Base-by-base conservation (phyloP, 2,329 filamentous ascomycete species). In the Aspergillus brasiliensis region DNA sequence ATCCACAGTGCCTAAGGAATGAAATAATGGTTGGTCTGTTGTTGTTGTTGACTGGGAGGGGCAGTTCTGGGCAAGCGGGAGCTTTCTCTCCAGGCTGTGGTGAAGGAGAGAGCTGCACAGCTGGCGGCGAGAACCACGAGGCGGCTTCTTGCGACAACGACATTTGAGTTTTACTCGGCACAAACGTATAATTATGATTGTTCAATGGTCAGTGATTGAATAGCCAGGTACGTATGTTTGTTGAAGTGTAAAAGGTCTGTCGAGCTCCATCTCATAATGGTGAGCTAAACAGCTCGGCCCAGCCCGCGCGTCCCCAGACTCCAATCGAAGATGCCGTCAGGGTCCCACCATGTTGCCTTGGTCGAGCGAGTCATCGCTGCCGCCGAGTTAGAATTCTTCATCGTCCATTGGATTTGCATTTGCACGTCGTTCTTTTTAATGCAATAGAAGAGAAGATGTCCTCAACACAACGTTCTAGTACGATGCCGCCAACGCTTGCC, bases 391-490 rank as follows among this genome's bases (percentile, higher is more conserved):
- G 5, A 34, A 34, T 34, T 8, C n/a, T 42, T 42, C n/a, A 5
- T 42, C 38, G 17, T 42, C 2, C 38, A 42, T 42, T 42, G 7
- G 3, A 3, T 19, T 21, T 19, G 7, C 8, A 3, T 19, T 21
- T 19, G 5, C 10, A 44, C 13, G 17, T n/a, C 31, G 2, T n/a
- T 53, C 19, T n/a, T n/a, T n/a, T n/a, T n/a, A 13, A 19, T 57
- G 38, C 19, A 38, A 31, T 10, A 17, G 13, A 56, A n/a, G n/a
- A 5, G 10, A 54, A 28, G 27, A 63, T 65, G 59, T 27, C 58
- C n/a, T 62, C 55, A 3, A 40, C 52, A 10, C 52, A 40, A 46
- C 63, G 61, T 3, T 54, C 58, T 28, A 60, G 46, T 31, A 61
- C 47, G 0, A 54, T 58, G 46, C 59, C 61, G 8, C 58, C 53